phyloP scores from a whole-genome alignment of 164 flowering plant species.

The grape (Vitis vinifera) region DNA sequence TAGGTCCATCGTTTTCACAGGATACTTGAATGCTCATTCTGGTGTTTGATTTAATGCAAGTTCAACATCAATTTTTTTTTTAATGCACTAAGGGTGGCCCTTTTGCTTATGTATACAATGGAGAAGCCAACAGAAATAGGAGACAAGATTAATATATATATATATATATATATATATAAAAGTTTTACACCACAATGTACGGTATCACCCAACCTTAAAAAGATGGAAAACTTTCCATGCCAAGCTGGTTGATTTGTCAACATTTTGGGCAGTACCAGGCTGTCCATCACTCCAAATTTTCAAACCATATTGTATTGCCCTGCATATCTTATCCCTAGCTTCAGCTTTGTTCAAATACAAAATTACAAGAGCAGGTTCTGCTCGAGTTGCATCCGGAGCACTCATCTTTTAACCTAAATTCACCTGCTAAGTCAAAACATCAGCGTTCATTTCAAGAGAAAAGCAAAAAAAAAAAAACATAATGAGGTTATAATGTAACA shows the following conservation, averaged over 20 bases:
- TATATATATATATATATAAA: no score
- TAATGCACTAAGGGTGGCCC: not conserved
- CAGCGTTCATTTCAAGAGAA: no score
- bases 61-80: not conserved
- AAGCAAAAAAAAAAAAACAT: no score
- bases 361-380: conserved; percentile 87
- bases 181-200: not conserved
- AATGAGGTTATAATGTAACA: no score
- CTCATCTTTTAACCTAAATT: conserved; percentile 45
- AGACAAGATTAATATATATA: no score
- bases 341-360: conserved; percentile 95
- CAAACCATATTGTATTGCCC: conserved; percentile 98
- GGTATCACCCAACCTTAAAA: conserved; percentile 64
- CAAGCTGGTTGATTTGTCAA: conserved; percentile 22
- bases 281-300: conserved; percentile 90
- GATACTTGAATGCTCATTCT: no score
- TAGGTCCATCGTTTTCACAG: no score
- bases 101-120: not conserved
- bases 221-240: conserved; percentile 96
- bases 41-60: not conserved
- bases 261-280: conserved; percentile 21
- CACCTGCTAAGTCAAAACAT: no score
- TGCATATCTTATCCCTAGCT: conserved; percentile 97
- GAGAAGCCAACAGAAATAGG: not conserved
- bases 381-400: conserved; percentile 75